Evolutionary conservation across 2,329 filamentous ascomycete species (phyloP).

Genomic region (Ophiostoma fasciatum): DNA sequence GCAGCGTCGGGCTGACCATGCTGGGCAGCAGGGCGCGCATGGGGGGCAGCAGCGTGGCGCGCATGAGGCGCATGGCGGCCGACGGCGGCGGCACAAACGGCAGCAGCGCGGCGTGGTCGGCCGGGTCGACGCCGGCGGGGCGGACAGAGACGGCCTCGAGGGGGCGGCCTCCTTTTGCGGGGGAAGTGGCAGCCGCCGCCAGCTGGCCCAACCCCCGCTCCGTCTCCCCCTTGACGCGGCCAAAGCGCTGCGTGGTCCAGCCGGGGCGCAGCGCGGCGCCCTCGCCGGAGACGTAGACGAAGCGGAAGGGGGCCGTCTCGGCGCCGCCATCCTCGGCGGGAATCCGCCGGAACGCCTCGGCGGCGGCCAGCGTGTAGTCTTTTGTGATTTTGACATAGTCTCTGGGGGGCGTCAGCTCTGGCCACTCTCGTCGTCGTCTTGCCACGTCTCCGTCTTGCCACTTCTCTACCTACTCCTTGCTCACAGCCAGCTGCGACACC

Average conservation of each 20-base stretch:
- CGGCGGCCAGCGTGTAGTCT: constrained; percentile 41
- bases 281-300: constrained; percentile 54
- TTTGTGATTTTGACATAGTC: constrained; percentile 56
- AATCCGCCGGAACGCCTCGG: constrained; percentile 6
- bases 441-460: no score
- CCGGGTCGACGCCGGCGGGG: constrained; percentile 42
- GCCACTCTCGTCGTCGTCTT: no score
- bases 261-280: constrained; percentile 44
- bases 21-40: constrained; percentile 13
- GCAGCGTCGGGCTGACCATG: constrained; percentile 26
- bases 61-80: neutral
- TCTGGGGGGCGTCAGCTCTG: constrained; percentile 19
- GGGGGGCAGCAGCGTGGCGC: constrained; percentile 14
- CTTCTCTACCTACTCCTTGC: constrained; percentile 42
- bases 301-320: constrained; percentile 33
- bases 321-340: neutral
- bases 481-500: constrained; percentile 43
- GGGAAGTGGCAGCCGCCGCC: constrained; percentile 13
- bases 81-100: constrained; percentile 24
- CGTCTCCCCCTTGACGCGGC: constrained; percentile 50
- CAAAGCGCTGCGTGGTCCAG: constrained; percentile 41
- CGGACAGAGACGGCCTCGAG: constrained; percentile 43
- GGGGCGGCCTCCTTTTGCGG: neutral
- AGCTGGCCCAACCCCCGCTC: constrained; percentile 45
- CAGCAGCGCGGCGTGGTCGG: constrained; percentile 25